Base-by-base conservation (phyloP, 148 eudicot species). In the Limonium bicolor region DNA sequence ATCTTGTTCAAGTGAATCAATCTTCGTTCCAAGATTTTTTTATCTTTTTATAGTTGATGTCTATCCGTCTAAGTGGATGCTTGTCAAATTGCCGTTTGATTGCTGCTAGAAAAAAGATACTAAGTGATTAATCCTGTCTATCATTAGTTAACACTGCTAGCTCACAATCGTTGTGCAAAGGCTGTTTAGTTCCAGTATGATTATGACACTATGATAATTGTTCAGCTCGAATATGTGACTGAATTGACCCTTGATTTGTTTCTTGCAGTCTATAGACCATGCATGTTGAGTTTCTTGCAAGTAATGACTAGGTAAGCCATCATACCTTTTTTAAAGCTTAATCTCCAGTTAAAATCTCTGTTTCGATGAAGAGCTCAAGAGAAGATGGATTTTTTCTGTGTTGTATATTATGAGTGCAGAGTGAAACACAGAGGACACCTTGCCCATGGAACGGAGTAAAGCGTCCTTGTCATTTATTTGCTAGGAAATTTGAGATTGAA, bases 391-490 rank as follows among this genome's bases (percentile, higher is more conserved):
- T 19, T 8, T 35, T 12, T 2, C 1, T 22, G 12, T 42, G 5
- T 40, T 42, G 9, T 24, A 7, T 28, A 25, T 0, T 41, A 8
- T 37, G n/a, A n/a, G n/a, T 76, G 73, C 85, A 86, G 96, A 70
- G 59, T 53, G 61, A 68, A 62, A 56, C 65, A 17, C 60, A 57
- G 29, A 31, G 65, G 48, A 73, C 42, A 25, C 79, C 77, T 18
- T 82, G 96, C 69, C 37, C 82, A 41, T 86, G 96, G 96, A 86
- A 86, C 23, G 96, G 96, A 58, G 71, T 58, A 44, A 63, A 54
- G 54, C 74, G 93, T 10, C 94, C 94, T 0, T 86, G 96, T 57
- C 73, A 86, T 57, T 74, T 86, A 66, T 86, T 86, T 46, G 96
- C 77, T 12, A 62, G 96, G 53, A 86, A 86, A 53, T 86, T 86